Conservation (phyloP, 495 filamentous ascomycete genomes). For the Lentithecium fluviatile region DNA sequence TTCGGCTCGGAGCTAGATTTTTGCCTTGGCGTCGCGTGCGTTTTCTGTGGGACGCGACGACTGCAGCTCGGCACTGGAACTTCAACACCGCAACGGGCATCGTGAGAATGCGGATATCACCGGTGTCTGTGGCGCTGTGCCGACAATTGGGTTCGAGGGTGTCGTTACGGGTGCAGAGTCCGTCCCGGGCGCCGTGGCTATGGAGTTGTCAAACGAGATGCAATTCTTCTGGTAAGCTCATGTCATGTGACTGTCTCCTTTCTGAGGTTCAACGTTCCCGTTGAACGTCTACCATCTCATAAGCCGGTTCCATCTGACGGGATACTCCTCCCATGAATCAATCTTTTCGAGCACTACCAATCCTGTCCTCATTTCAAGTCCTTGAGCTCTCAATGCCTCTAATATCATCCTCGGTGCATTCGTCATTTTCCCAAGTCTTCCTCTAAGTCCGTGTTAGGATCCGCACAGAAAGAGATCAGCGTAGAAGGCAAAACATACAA, state of each 20-base stretch:
- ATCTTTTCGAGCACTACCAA: too few relatives aligned
- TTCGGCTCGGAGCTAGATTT: slow-evolving; percentile 17
- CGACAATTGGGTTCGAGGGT: neutral
- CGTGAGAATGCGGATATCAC: slow-evolving; percentile 17
- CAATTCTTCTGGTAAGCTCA: slow-evolving; percentile 19
- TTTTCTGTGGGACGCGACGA: neutral
- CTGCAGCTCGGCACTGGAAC: too few relatives aligned
- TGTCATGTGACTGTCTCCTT: slow-evolving; percentile 24
- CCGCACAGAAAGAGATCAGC: slow-evolving; percentile 37
- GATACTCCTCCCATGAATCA: too few relatives aligned
- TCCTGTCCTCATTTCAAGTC: too few relatives aligned
- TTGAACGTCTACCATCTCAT: neutral
- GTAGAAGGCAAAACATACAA: slow-evolving; percentile 64
- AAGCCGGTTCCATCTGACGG: too few relatives aligned
- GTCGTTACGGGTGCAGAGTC: neutral
- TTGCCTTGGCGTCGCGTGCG: slow-evolving; percentile 23
- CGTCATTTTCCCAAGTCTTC: neutral
- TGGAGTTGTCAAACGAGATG: neutral
- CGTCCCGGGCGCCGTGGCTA: slow-evolving; percentile 4
- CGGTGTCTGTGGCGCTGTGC: slow-evolving; percentile 3
- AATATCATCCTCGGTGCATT: neutral
- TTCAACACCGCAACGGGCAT: slow-evolving; percentile 11
- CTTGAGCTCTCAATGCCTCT: too few relatives aligned
- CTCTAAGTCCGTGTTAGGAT: slow-evolving; percentile 21
- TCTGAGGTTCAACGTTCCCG: neutral